Evolutionary conservation across 2,329 filamentous ascomycete species (phyloP).

Genomic region (Fusarium keratoplasticum): DNA sequence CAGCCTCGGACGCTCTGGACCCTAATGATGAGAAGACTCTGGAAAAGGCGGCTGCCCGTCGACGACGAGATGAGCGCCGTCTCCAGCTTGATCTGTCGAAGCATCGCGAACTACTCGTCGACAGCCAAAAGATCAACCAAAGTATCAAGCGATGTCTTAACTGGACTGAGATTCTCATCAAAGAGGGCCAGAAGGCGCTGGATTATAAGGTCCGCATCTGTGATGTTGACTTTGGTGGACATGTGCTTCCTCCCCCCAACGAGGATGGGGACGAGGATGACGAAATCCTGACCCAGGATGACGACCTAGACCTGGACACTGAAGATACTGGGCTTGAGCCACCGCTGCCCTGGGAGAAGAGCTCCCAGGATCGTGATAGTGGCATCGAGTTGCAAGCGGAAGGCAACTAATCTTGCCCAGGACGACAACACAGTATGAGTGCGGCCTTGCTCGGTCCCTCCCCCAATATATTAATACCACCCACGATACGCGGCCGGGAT

Average conservation of each 20-base stretch:
- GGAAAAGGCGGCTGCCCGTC: conserved; percentile 54
- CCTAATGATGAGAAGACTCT: conserved; percentile 48
- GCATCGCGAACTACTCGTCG: conserved; percentile 87
- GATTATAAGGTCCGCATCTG: conserved; percentile 82
- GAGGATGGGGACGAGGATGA: conserved; percentile 54
- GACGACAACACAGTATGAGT: background rate
- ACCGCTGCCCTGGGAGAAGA: conserved; percentile 50
- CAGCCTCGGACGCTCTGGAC: conserved; percentile 52
- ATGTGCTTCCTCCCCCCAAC: conserved; percentile 77
- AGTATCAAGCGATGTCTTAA: conserved; percentile 89
- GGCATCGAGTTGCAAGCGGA: conserved; percentile 62
- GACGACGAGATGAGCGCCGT: conserved; percentile 82
- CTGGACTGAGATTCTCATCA: conserved; percentile 91
- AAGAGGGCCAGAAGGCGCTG: conserved; percentile 87
- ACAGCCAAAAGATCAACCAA: conserved; percentile 95
- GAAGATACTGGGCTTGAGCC: conserved; percentile 38
- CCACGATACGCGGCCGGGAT: conserved; percentile 15
- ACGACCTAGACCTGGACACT: conserved; percentile 33
- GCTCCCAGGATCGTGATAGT: conserved; percentile 63
- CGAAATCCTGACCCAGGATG: conserved; percentile 23
- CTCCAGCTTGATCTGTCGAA: conserved; percentile 87
- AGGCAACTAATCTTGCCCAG: conserved; percentile 41
- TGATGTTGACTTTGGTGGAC: conserved; percentile 84
- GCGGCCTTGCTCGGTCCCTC: background rate
- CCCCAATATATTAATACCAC: conserved; percentile 3